A percentile compares a stretch with the other conserved stretches of the same genome.
Conservation (phyloP, 169 alveolate species). For the Cyclospora cayetanensis region DNA sequence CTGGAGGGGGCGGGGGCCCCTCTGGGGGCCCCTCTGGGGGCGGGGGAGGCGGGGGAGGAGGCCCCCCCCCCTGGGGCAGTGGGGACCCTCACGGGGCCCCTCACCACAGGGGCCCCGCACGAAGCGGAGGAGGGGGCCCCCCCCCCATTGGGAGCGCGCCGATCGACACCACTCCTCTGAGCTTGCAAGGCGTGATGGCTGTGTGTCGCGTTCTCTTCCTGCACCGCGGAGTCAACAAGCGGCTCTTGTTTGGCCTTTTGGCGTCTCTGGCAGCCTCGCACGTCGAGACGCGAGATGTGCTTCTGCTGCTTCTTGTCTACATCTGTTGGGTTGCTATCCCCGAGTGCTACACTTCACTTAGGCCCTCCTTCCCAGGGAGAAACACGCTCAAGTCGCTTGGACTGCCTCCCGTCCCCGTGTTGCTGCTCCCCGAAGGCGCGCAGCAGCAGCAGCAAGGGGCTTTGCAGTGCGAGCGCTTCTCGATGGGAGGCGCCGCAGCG, state of each 20-base stretch:
- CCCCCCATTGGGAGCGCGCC: too few relatives aligned
- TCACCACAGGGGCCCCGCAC: not conserved
- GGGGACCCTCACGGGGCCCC: not conserved
- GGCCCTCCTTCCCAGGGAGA: not conserved
- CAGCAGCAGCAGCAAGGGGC: constrained; percentile 51
- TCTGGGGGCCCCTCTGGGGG: not conserved
- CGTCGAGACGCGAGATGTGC: constrained; percentile 56
- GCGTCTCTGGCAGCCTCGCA: constrained; percentile 58
- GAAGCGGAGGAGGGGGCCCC: not conserved
- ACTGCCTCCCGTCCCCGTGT: constrained; percentile 35
- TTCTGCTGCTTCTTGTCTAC: constrained; percentile 58
- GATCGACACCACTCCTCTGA: constrained; percentile 47
- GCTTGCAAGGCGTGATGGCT: constrained; percentile 34
- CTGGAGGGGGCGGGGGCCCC: constrained; percentile 2
- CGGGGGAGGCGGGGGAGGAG: constrained; percentile 35
- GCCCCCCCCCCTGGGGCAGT: constrained; percentile 44
- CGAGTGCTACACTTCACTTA: not conserved
- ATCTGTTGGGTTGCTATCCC: constrained; percentile 69
- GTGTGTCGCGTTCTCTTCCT: constrained; percentile 69
- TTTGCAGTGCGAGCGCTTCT: constrained; percentile 10
- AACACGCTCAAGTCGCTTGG: not conserved
- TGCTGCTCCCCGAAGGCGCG: constrained; percentile 16
- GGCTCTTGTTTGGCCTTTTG: constrained; percentile 32
- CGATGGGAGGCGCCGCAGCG: constrained; percentile 66
- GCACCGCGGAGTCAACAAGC: constrained; percentile 4